Evolutionary conservation across 2,329 filamentous ascomycete genomes (phyloP).

Genomic region (Diaporthe helianthi): DNA sequence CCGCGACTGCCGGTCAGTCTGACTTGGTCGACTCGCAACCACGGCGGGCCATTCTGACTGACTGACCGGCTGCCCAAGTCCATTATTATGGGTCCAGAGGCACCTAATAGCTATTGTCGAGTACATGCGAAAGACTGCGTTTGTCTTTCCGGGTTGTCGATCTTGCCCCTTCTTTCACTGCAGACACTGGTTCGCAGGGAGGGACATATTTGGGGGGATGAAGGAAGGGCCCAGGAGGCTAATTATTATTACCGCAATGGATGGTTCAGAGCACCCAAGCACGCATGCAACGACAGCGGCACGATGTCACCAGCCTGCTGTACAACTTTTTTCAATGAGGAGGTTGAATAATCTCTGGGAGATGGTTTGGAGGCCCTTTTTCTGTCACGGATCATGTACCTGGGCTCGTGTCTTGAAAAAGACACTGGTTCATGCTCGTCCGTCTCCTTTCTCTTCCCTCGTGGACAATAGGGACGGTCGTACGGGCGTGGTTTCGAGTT

Average conservation of each 20-base stretch:
- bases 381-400: slow-evolving; percentile 21
- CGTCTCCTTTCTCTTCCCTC: slow-evolving; percentile 6
- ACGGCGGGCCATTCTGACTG: slow-evolving; percentile 4
- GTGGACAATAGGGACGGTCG: slow-evolving; percentile 14
- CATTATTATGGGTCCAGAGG: slow-evolving; percentile 41
- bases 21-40: slow-evolving; percentile 37
- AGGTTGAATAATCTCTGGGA: slow-evolving; percentile 37
- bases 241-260: slow-evolving; percentile 37
- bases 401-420: slow-evolving; percentile 20
- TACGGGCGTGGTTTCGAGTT: slow-evolving; percentile 19
- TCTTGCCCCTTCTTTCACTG: slow-evolving; percentile 13
- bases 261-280: slow-evolving; percentile 35
- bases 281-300: slow-evolving; percentile 14
- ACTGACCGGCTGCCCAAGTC: slow-evolving; percentile 40
- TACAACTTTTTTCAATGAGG: slow-evolving; percentile 24
- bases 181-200: slow-evolving; percentile 36
- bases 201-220: slow-evolving; percentile 29
- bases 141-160: slow-evolving; percentile 18
- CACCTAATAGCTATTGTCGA: slow-evolving; percentile 36
- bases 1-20: slow-evolving; percentile 38
- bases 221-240: slow-evolving; percentile 42
- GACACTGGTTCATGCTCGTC: neutral
- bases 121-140: slow-evolving; percentile 27
- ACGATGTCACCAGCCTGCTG: slow-evolving; percentile 35
- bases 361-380: slow-evolving; percentile 30